A percentile compares a stretch with the other conserved stretches of the same genome.
Evolutionary conservation across 2,329 filamentous ascomycete species (phyloP).

Genomic region (Aureobasidium lini): DNA sequence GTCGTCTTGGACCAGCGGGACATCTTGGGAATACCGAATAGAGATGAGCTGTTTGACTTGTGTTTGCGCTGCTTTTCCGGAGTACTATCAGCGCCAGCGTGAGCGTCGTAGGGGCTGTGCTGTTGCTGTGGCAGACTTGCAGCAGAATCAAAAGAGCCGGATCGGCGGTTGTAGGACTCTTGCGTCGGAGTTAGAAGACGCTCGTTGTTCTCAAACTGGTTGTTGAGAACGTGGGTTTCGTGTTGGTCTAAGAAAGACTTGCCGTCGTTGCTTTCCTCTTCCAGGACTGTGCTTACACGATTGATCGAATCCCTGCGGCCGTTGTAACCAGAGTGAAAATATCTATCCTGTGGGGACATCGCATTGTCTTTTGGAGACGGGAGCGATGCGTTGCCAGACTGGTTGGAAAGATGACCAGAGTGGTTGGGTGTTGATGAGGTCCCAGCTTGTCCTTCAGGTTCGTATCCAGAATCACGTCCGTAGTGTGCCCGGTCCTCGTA

Average conservation of each 20-base stretch:
- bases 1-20: constrained; percentile 98
- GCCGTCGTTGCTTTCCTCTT: constrained; percentile 63
- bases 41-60: constrained; percentile 74
- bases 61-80: constrained; percentile 79
- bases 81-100: constrained; percentile 33
- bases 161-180: constrained; percentile 33
- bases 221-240: constrained; percentile 37
- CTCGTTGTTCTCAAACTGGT: constrained; percentile 53
- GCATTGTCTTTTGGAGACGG: constrained; percentile 5
- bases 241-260: constrained; percentile 42
- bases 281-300: constrained; percentile 82
- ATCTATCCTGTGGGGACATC: constrained; percentile 25
- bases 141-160: constrained; percentile 26
- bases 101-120: background rate
- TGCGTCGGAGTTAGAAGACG: constrained; percentile 54
- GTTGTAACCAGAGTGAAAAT: constrained; percentile 44
- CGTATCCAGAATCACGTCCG: constrained; percentile 67
- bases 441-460: constrained; percentile 72
- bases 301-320: constrained; percentile 57
- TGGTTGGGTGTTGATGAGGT: constrained; percentile 68
- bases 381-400: constrained; percentile 16
- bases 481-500: constrained; percentile 66
- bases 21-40: constrained; percentile 72
- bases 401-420: constrained; percentile 56
- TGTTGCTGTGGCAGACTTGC: constrained; percentile 49